A percentile compares a stretch with the other conserved stretches of the same genome.
Conservation (phyloP, 495 filamentous ascomycete genomes). For the Astrothelium macrocarpum region DNA sequence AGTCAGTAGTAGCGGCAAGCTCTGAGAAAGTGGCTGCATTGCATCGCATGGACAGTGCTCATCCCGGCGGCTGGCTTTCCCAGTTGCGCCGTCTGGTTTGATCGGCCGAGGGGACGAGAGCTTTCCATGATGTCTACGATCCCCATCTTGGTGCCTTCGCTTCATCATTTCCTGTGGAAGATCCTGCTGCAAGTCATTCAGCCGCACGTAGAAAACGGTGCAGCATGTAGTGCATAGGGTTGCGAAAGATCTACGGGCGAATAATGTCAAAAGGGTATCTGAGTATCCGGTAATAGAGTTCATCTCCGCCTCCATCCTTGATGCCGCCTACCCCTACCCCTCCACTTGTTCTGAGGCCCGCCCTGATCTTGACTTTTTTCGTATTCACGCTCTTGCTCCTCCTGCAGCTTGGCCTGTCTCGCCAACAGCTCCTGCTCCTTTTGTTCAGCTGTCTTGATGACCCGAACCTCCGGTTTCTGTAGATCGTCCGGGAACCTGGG, state of each 20-base stretch:
- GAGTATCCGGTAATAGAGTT: background rate
- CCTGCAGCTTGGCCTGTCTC: background rate
- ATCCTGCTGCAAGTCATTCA: constrained; percentile 4
- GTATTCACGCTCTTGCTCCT: constrained; percentile 2
- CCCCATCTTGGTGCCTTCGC: no score
- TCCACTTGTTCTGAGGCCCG: background rate
- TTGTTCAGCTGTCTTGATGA: background rate
- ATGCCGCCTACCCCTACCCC: background rate
- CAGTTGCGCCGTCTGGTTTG: background rate
- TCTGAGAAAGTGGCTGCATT: background rate
- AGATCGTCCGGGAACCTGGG: constrained; percentile 57
- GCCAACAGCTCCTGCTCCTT: constrained; percentile 4
- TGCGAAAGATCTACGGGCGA: background rate
- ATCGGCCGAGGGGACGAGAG: background rate
- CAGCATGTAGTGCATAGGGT: background rate
- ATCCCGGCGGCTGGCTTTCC: background rate
- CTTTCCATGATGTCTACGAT: constrained; percentile 5
- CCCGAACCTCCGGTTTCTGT: constrained; percentile 56
- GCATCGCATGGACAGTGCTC: background rate
- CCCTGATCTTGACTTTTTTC: background rate
- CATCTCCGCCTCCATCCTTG: background rate
- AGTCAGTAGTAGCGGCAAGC: background rate
- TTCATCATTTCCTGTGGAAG: background rate
- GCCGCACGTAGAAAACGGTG: constrained; percentile 2
- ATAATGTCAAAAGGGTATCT: background rate